Percentiles rank a stretch among this genome's conserved stretches.
Evolutionary conservation across 1,284 basidiomycete species (phyloP).

Genomic region (Microbotryum saponariae): DNA sequence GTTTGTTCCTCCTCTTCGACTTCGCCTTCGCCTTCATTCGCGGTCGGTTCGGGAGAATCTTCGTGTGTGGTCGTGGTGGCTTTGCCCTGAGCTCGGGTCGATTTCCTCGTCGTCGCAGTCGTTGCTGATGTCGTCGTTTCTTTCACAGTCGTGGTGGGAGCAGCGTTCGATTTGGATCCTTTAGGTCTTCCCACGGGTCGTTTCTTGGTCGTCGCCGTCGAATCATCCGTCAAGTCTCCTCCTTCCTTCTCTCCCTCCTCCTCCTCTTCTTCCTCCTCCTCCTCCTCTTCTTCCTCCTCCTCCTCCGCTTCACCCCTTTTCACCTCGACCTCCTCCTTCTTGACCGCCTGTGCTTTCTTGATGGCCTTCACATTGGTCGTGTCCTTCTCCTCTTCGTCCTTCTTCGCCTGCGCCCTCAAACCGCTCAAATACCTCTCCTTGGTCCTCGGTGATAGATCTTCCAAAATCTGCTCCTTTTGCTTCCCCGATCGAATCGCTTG

Average conservation of each 20-base stretch:
- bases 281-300: not conserved
- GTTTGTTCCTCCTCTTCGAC: slow-evolving; percentile 3
- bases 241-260: not conserved
- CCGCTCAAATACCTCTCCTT: not conserved
- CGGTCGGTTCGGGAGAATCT: not conserved
- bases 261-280: not conserved
- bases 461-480: not conserved
- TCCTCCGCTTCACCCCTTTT: not conserved
- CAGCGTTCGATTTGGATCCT: no score
- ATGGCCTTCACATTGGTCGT: not conserved
- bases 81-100: no score
- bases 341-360: not conserved
- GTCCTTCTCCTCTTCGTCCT: not conserved
- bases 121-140: no score
- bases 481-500: not conserved
- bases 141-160: no score
- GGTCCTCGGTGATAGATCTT: not conserved
- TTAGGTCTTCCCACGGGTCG: no score
- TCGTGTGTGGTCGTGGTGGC: no score
- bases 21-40: not conserved
- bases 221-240: no score
- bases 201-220: no score
- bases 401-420: not conserved
- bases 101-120: no score
- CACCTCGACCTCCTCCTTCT: not conserved